phyloP scores from a whole-genome alignment of 371 early-diverging fungal genomes.

The Rhizopus sp. region DNA sequence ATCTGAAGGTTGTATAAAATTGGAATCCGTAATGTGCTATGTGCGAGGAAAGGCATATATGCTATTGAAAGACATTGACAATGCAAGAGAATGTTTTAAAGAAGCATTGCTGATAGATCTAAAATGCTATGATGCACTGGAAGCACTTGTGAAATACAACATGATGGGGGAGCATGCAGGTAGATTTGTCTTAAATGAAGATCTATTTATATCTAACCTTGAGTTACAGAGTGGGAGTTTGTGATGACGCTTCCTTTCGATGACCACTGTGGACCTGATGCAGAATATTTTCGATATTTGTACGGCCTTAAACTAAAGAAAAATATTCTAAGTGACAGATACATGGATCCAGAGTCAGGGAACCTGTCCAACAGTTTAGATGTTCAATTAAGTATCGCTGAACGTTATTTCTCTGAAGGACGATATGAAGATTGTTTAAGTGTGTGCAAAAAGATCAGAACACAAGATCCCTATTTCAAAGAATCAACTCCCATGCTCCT shows the following conservation, averaged over 20 bases:
- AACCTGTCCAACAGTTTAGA: slow-evolving; percentile 55
- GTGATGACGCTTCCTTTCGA: slow-evolving; percentile 56
- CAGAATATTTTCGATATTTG: slow-evolving; percentile 58
- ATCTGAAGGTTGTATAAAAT: slow-evolving; percentile 29
- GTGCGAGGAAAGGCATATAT: slow-evolving; percentile 63
- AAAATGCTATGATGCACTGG: slow-evolving; percentile 72
- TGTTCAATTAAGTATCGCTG: slow-evolving; percentile 64
- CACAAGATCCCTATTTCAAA: slow-evolving; percentile 59
- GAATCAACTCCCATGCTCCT: slow-evolving; percentile 63
- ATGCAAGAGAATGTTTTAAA: slow-evolving; percentile 65
- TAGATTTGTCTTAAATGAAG: slow-evolving; percentile 16
- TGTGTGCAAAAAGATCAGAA: slow-evolving; percentile 61
- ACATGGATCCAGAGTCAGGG: slow-evolving; percentile 44
- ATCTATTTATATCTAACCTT: not conserved
- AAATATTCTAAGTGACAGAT: slow-evolving; percentile 48
- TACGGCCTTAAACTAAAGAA: slow-evolving; percentile 63
- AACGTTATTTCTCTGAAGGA: slow-evolving; percentile 53
- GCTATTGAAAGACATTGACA: slow-evolving; percentile 47
- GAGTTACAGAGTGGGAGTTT: slow-evolving; percentile 58
- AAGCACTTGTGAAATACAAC: slow-evolving; percentile 57
- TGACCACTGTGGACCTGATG: slow-evolving; percentile 58
- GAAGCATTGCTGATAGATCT: slow-evolving; percentile 68
- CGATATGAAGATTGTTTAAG: slow-evolving; percentile 58
- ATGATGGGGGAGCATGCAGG: slow-evolving; percentile 68
- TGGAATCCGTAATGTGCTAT: slow-evolving; percentile 68